Percentiles rank a stretch among this genome's conserved stretches.
These are phyloP conservation scores for Leishmania mexicana DNA, from an alignment of 208 protist genomes.

Conservation along the genomic window DNA sequence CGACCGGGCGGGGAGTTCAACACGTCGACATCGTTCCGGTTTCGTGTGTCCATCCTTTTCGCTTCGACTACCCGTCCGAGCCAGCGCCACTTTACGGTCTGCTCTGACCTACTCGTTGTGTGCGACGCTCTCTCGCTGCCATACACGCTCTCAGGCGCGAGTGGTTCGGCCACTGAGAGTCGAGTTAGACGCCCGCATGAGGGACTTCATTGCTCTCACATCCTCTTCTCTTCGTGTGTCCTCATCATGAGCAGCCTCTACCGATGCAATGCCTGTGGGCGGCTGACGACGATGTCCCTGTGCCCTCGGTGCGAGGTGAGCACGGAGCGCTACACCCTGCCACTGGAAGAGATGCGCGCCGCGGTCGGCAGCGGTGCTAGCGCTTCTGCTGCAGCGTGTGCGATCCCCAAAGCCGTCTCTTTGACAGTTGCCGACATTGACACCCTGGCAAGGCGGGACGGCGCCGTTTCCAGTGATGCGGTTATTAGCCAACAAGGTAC, in stretches of 20 bases:
- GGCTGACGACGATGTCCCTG: slow-evolving; percentile 42
- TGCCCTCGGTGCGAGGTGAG: slow-evolving; percentile 45
- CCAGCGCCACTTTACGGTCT: background rate
- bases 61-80: background rate
- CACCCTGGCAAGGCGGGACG: background rate
- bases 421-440: slow-evolving; percentile 14
- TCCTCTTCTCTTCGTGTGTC: background rate
- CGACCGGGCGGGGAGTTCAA: too few relatives aligned
- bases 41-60: too few relatives aligned
- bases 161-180: background rate
- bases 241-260: slow-evolving; percentile 25
- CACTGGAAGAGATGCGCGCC: background rate
- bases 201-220: too few relatives aligned
- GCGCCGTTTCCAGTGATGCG: background rate
- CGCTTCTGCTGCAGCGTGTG: background rate
- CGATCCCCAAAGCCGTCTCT: background rate
- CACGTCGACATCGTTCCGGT: too few relatives aligned
- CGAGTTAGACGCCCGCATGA: background rate
- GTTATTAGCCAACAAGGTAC: too few relatives aligned
- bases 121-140: background rate
- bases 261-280: slow-evolving; percentile 31
- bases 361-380: background rate
- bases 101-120: background rate
- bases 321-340: slow-evolving; percentile 19
- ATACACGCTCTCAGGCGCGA: background rate